phyloP scores from a whole-genome alignment of 345 rosid species.

The Camelina hispida region DNA sequence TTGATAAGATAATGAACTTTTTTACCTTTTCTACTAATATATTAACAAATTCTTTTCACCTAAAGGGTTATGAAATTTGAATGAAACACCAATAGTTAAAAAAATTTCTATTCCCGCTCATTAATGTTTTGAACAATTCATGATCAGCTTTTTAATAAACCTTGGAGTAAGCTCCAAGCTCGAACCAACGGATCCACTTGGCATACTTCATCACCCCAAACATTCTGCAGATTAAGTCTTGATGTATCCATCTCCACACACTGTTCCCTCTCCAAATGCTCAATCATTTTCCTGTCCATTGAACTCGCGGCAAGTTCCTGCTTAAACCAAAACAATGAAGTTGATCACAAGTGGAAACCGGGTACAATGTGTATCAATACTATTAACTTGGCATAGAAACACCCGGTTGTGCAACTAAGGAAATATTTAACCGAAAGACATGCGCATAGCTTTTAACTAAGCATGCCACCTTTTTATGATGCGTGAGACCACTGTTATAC shows the following conservation, averaged over 20 bases:
- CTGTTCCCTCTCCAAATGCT: slow-evolving; percentile 56
- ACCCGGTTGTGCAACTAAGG: background rate
- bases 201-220: slow-evolving; percentile 70
- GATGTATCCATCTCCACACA: slow-evolving; percentile 49
- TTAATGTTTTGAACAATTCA: background rate
- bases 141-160: slow-evolving; percentile 47
- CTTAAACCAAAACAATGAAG: slow-evolving; percentile 29
- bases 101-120: background rate
- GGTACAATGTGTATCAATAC: background rate
- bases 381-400: background rate
- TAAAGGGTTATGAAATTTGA: no score
- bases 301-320: slow-evolving; percentile 61
- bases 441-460: background rate
- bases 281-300: slow-evolving; percentile 52
- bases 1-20: no score
- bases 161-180: slow-evolving; percentile 58
- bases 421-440: background rate
- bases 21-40: no score
- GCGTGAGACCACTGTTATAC: background rate
- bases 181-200: slow-evolving; percentile 52
- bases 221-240: slow-evolving; percentile 49
- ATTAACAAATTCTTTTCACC: no score
- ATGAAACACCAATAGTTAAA: no score
- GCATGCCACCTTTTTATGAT: background rate
- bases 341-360: background rate